phyloP scores from a whole-genome alignment of 2,329 filamentous ascomycete genomes.

The Atkinsonella texensis region DNA sequence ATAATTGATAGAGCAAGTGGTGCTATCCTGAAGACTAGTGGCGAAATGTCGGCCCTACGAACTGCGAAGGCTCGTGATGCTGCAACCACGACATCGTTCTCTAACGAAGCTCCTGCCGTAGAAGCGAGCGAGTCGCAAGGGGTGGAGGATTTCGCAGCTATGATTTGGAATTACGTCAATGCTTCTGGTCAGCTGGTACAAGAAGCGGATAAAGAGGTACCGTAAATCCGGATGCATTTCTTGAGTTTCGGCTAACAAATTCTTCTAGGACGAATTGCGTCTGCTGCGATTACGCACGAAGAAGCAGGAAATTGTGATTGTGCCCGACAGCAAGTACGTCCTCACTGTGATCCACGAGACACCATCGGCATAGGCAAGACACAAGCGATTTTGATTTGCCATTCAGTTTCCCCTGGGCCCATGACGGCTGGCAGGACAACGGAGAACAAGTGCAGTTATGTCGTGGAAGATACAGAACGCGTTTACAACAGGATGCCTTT shows the following conservation, averaged over 20 bases:
- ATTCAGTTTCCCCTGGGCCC: neutral
- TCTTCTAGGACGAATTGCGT: constrained; percentile 59
- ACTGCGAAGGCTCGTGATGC: constrained; percentile 24
- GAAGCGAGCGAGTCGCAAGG: constrained; percentile 41
- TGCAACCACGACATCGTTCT: constrained; percentile 30
- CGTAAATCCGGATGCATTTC: neutral
- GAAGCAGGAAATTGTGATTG: constrained; percentile 74
- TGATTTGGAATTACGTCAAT: constrained; percentile 67
- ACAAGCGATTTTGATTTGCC: neutral
- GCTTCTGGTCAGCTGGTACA: constrained; percentile 57
- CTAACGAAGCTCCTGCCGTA: constrained; percentile 29
- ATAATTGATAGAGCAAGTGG: constrained; percentile 61
- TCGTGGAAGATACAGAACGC: neutral
- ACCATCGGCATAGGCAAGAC: constrained; percentile 42
- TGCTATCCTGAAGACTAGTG: constrained; percentile 63
- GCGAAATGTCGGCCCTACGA: constrained; percentile 48
- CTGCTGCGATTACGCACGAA: constrained; percentile 67
- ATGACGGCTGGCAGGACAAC: neutral
- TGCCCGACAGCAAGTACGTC: constrained; percentile 68
- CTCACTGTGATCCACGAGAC: constrained; percentile 73
- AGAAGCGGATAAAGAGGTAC: constrained; percentile 59
- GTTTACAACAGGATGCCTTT: neutral
- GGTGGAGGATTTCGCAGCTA: constrained; percentile 59
- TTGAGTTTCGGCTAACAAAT: constrained; percentile 11
- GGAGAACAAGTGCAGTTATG: neutral